These are phyloP conservation scores for Rubia occidens DNA, from an alignment of 305 asterid species.

Conservation along the genomic window DNA sequence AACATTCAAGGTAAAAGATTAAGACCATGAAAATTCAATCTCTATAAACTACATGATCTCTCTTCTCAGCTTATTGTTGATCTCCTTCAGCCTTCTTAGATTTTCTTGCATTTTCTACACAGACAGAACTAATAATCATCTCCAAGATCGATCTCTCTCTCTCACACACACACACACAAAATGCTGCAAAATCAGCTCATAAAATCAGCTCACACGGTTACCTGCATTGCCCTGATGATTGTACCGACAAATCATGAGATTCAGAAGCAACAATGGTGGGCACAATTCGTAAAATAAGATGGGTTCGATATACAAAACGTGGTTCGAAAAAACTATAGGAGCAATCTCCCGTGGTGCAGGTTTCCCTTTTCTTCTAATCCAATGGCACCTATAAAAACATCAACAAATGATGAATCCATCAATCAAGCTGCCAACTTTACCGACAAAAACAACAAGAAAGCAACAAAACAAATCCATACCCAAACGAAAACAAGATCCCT, in stretches of 20 bases:
- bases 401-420: too few relatives aligned
- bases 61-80: slow-evolving; percentile 26
- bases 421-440: background rate
- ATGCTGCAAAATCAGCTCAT: slow-evolving; percentile 19
- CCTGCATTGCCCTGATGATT: slow-evolving; percentile 99
- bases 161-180: background rate
- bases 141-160: background rate
- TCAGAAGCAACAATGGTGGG: slow-evolving; percentile 93
- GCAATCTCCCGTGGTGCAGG: slow-evolving; percentile 93
- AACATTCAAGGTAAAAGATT: background rate
- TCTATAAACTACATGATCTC: slow-evolving; percentile 25
- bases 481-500: slow-evolving; percentile 75
- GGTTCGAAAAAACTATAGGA: slow-evolving; percentile 90
- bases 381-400: slow-evolving; percentile 61
- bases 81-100: slow-evolving; percentile 26
- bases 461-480: slow-evolving; percentile 30
- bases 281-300: slow-evolving; percentile 88
- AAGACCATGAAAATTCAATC: background rate
- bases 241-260: slow-evolving; percentile 97
- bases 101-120: slow-evolving; percentile 32
- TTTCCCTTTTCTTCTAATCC: slow-evolving; percentile 89
- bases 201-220: slow-evolving; percentile 27
- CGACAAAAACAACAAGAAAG: background rate
- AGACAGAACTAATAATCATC: background rate
- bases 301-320: slow-evolving; percentile 85